Conservation (phyloP, 306 rosid species). For the Vigna trinervia region DNA sequence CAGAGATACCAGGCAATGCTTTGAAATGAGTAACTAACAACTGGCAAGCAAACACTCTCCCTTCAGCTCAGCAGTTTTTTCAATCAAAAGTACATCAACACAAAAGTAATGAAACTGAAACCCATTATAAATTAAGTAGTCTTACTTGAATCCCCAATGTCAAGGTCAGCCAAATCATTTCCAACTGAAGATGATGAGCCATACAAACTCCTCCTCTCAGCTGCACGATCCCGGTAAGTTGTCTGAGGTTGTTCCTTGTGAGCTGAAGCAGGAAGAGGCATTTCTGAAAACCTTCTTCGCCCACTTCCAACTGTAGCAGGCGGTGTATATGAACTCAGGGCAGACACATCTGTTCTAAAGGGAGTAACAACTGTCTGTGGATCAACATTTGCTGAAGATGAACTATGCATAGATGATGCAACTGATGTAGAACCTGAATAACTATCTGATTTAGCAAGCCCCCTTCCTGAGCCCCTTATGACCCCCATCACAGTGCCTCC, state of each 20-base stretch:
- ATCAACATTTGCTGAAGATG: slow-evolving; percentile 56
- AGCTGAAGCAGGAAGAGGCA: slow-evolving; percentile 76
- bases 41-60: slow-evolving; percentile 31
- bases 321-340: slow-evolving; percentile 75
- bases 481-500: slow-evolving; percentile 96
- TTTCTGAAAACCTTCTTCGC: slow-evolving; percentile 89
- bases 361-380: slow-evolving; percentile 58
- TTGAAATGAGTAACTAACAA: slow-evolving; percentile 21
- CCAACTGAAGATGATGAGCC: slow-evolving; percentile 77
- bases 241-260: slow-evolving; percentile 77
- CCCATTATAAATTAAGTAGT: slow-evolving; percentile 45
- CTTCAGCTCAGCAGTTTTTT: slow-evolving; percentile 27
- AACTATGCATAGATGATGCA: slow-evolving; percentile 50
- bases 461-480: slow-evolving; percentile 95
- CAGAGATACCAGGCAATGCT: slow-evolving; percentile 37
- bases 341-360: slow-evolving; percentile 85
- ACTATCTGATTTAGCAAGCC: slow-evolving; percentile 67
- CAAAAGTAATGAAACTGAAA: slow-evolving; percentile 36
- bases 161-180: slow-evolving; percentile 67
- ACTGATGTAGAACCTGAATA: slow-evolving; percentile 57
- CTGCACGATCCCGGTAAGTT: slow-evolving; percentile 94
- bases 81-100: slow-evolving; percentile 29
- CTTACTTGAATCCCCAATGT: slow-evolving; percentile 85
- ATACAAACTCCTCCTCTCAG: slow-evolving; percentile 93
- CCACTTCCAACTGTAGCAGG: slow-evolving; percentile 73